These are phyloP conservation scores for Talaromyces sp. DNA, from an alignment of 2,329 filamentous ascomycete genomes.

Conservation along the genomic window DNA sequence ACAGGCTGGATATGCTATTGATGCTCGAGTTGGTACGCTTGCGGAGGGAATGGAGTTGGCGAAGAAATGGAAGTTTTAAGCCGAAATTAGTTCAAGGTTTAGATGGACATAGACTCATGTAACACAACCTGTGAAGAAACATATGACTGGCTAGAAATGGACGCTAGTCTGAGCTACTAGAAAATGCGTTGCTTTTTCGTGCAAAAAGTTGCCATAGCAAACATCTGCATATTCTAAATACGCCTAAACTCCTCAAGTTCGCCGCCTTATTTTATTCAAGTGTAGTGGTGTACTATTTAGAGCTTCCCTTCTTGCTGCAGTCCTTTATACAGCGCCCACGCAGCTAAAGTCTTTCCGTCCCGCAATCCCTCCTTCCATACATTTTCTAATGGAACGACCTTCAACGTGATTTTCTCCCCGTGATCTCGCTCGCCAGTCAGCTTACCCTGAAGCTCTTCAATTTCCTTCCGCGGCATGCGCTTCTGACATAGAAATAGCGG, in stretches of 20 bases:
- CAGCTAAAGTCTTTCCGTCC: constrained; percentile 60
- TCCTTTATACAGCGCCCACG: constrained; percentile 58
- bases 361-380: constrained; percentile 58
- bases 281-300: background rate
- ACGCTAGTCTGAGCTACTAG: background rate
- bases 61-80: constrained; percentile 45
- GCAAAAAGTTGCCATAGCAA: background rate
- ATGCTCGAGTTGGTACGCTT: constrained; percentile 75
- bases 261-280: background rate
- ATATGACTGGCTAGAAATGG: background rate
- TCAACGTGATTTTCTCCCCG: constrained; percentile 62
- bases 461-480: constrained; percentile 49
- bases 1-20: constrained; percentile 73
- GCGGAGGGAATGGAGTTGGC: constrained; percentile 78
- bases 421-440: constrained; percentile 58
- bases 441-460: constrained; percentile 55
- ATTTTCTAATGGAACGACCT: constrained; percentile 54
- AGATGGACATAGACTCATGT: background rate
- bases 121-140: background rate
- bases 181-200: background rate
- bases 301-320: constrained; percentile 53
- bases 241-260: background rate
- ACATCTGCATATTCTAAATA: background rate
- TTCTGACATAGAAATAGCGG: constrained; percentile 61
- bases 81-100: background rate